A percentile compares a stretch with the other conserved stretches of the same genome.
Conservation (phyloP, 2,329 filamentous ascomycete species). For the Calonectria pseudoturangicola region DNA sequence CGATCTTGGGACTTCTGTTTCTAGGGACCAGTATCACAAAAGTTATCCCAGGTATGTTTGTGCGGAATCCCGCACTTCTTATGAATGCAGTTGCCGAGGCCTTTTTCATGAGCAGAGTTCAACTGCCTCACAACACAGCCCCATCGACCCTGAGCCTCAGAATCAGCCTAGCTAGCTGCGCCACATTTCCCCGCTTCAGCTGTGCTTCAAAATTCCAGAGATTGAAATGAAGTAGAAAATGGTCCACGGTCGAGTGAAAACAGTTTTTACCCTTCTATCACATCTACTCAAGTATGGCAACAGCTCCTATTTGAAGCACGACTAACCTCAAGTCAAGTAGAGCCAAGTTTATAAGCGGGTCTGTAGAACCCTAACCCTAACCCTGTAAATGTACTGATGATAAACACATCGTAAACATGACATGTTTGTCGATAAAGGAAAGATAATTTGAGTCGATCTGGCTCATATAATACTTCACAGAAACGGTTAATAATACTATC, state of each 20-base stretch:
- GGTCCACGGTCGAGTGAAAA: too few relatives aligned
- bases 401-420: too few relatives aligned
- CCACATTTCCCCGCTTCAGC: background rate
- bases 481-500: too few relatives aligned
- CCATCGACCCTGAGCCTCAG: too few relatives aligned
- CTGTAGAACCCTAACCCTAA: background rate
- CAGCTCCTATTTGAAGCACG: background rate
- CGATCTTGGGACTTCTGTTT: background rate
- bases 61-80: background rate
- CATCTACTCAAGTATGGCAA: too few relatives aligned
- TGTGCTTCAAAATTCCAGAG: background rate
- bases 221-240: too few relatives aligned
- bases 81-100: background rate
- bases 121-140: background rate
- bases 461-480: too few relatives aligned
- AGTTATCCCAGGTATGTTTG: background rate
- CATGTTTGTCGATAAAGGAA: too few relatives aligned
- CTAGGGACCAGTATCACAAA: background rate
- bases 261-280: too few relatives aligned
- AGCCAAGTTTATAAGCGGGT: too few relatives aligned
- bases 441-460: too few relatives aligned
- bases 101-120: background rate
- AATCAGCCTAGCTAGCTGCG: conserved; percentile 6
- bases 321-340: background rate
- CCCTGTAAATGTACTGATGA: background rate